Percentiles rank a stretch among this genome's conserved stretches.
phyloP scores from a whole-genome alignment of 1,284 basidiomycete species.

The Kalmanozyma brasiliensis region DNA sequence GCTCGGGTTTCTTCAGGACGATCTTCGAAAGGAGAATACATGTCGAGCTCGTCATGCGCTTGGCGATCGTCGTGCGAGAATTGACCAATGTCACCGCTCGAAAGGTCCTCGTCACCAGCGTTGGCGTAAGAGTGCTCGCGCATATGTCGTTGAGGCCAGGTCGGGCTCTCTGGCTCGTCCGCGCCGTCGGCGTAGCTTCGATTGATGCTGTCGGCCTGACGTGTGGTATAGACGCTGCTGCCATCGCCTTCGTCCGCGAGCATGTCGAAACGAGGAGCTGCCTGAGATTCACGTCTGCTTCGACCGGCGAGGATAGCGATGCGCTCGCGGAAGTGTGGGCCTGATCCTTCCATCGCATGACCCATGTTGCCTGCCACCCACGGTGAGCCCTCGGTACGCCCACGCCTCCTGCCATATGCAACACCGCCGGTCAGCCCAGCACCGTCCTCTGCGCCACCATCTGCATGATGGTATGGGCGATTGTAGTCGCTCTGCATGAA shows the following conservation, averaged over 20 bases:
- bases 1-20: conserved; percentile 11
- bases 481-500: conserved; percentile 27
- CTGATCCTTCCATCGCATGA: conserved; percentile 60
- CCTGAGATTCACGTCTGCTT: conserved; percentile 25
- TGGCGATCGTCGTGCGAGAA: conserved; percentile 16
- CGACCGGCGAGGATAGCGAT: conserved; percentile 56
- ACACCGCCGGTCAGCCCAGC: conserved; percentile 14
- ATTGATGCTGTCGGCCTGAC: not conserved
- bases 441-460: conserved; percentile 5
- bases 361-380: conserved; percentile 54
- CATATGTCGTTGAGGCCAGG: conserved; percentile 21
- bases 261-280: conserved; percentile 60
- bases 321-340: conserved; percentile 54
- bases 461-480: conserved; percentile 30
- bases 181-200: conserved; percentile 19
- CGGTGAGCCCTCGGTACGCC: conserved; percentile 19
- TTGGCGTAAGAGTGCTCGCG: conserved; percentile 36
- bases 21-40: conserved; percentile 58
- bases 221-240: conserved; percentile 23
- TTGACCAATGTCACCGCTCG: conserved; percentile 33
- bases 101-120: conserved; percentile 33
- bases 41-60: conserved; percentile 16
- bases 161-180: conserved; percentile 25
- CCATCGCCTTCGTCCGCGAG: conserved; percentile 60
- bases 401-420: conserved; percentile 23